Evolutionary conservation across 768 basidiomycete genomes (phyloP).

Genomic region (Naematelia encephala): DNA sequence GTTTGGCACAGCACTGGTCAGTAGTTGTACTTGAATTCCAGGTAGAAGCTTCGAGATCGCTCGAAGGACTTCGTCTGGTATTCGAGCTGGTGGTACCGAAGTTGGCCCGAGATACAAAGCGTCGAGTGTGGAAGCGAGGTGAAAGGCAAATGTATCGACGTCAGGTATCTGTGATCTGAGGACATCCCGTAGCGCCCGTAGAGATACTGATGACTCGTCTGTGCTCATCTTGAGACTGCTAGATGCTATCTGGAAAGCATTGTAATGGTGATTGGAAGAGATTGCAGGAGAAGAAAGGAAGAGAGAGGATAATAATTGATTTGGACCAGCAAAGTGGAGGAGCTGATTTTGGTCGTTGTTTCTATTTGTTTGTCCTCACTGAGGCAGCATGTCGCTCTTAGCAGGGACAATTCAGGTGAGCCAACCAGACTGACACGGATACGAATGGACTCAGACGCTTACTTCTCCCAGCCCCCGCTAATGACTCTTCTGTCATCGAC

Average conservation of each 20-base stretch:
- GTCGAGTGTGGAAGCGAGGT: slow-evolving; percentile 16
- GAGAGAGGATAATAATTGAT: not conserved
- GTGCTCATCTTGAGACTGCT: slow-evolving; percentile 7
- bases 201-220: slow-evolving; percentile 2
- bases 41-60: slow-evolving; percentile 51
- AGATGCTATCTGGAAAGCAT: not conserved
- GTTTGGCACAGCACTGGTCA: slow-evolving; percentile 65
- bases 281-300: not conserved
- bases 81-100: slow-evolving; percentile 9
- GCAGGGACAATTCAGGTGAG: slow-evolving; percentile 12
- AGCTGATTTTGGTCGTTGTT: not conserved
- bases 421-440: not conserved
- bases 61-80: slow-evolving; percentile 3
- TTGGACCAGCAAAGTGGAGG: slow-evolving; percentile 9
- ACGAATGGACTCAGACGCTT: not conserved
- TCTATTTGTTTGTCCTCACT: not conserved
- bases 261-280: slow-evolving; percentile 1
- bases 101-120: slow-evolving; percentile 22
- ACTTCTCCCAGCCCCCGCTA: slow-evolving; percentile 38
- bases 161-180: slow-evolving; percentile 27
- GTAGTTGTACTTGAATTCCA: slow-evolving; percentile 62
- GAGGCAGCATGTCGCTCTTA: slow-evolving; percentile 8
- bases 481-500: slow-evolving; percentile 43
- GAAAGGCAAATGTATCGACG: slow-evolving; percentile 18
- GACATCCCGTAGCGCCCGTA: slow-evolving; percentile 24